These are phyloP conservation scores for Medicago lupulina DNA, from an alignment of 306 rosid genomes.

Conservation along the genomic window DNA sequence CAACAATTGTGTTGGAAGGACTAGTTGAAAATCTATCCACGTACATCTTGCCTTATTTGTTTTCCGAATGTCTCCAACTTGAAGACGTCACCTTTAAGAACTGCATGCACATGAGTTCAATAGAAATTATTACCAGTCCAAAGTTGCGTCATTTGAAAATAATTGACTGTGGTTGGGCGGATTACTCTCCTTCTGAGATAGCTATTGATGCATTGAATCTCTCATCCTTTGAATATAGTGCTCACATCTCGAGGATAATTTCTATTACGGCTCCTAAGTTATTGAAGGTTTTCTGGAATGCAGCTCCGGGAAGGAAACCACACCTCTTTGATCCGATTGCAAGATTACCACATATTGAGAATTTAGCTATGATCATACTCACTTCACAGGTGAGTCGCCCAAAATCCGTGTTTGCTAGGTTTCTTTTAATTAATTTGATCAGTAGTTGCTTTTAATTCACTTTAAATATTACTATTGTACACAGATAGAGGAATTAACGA, in stretches of 20 bases:
- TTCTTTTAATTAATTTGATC: too few relatives aligned
- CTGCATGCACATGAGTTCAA: background rate
- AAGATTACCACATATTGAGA: background rate
- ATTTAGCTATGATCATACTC: background rate
- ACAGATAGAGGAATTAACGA: too few relatives aligned
- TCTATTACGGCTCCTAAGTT: background rate
- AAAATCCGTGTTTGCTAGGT: background rate
- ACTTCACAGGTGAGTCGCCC: background rate
- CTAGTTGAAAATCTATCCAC: background rate
- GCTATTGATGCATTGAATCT: background rate
- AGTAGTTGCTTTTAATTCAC: too few relatives aligned
- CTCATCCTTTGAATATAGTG: background rate
- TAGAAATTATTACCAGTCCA: background rate
- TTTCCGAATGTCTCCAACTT: background rate
- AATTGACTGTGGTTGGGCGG: background rate
- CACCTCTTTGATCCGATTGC: background rate
- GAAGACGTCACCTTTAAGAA: background rate
- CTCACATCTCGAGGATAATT: background rate
- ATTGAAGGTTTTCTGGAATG: background rate
- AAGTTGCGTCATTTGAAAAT: background rate
- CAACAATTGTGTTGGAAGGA: background rate
- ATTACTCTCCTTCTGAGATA: background rate
- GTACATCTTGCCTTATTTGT: background rate
- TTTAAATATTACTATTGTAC: too few relatives aligned
- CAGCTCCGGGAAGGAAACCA: too few relatives aligned